phyloP scores from a whole-genome alignment of 2,329 filamentous ascomycete genomes.

The Plenodomus tracheiphilus region DNA sequence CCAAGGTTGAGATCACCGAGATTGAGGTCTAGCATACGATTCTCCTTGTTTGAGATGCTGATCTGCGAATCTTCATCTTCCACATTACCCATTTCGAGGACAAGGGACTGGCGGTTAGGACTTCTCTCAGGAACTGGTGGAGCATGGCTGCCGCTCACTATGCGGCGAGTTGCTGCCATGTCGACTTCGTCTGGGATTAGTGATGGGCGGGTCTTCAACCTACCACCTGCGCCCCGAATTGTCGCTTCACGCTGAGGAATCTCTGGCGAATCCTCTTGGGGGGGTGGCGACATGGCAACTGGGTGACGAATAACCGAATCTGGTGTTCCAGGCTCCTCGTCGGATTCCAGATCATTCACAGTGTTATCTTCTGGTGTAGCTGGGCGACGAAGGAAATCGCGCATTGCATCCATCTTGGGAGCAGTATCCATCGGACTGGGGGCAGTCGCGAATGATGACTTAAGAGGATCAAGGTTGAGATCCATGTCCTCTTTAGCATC shows the following conservation, averaged over 20 bases:
- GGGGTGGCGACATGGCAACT: slow-evolving; percentile 47
- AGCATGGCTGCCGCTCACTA: slow-evolving; percentile 76
- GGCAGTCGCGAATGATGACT: slow-evolving; percentile 46
- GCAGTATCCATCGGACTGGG: slow-evolving; percentile 36
- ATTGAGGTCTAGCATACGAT: slow-evolving; percentile 73
- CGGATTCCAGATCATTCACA: slow-evolving; percentile 51
- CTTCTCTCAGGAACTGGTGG: slow-evolving; percentile 46
- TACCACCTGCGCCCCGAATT: slow-evolving; percentile 84
- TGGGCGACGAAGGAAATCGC: slow-evolving; percentile 50
- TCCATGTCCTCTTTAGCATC: slow-evolving; percentile 55
- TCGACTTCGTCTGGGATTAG: slow-evolving; percentile 81
- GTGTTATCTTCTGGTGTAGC: slow-evolving; percentile 52
- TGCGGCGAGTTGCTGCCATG: slow-evolving; percentile 84
- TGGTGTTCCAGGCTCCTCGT: slow-evolving; percentile 72
- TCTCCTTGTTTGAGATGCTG: slow-evolving; percentile 36
- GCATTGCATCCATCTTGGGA: slow-evolving; percentile 44
- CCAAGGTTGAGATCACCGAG: slow-evolving; percentile 79
- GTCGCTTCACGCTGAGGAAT: slow-evolving; percentile 85
- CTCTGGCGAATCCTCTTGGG: slow-evolving; percentile 58
- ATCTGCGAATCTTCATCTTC: slow-evolving; percentile 38
- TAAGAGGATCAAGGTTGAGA: slow-evolving; percentile 59
- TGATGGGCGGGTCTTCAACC: slow-evolving; percentile 85
- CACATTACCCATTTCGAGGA: slow-evolving; percentile 36
- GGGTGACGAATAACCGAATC: slow-evolving; percentile 88
- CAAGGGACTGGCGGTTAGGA: slow-evolving; percentile 43